Evolutionary conservation across 2,329 filamentous ascomycete genomes (phyloP).

Genomic region (Xylariaceae sp.): DNA sequence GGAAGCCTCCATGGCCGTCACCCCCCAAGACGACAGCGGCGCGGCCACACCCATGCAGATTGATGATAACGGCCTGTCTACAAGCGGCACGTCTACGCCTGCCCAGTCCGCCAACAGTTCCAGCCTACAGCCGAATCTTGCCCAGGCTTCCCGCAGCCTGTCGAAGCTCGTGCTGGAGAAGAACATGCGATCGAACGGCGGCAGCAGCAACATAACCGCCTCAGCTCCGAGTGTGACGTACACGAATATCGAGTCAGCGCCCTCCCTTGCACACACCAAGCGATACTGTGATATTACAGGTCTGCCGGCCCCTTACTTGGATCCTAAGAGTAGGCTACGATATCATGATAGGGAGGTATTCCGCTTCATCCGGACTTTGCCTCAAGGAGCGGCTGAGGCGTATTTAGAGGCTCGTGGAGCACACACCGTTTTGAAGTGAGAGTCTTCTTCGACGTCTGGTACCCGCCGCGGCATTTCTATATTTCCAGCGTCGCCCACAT

Average conservation of each 20-base stretch:
- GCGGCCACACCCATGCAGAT: slow-evolving; percentile 61
- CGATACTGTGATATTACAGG: slow-evolving; percentile 97
- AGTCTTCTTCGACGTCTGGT: neutral
- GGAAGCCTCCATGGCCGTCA: slow-evolving; percentile 84
- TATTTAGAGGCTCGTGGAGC: slow-evolving; percentile 88
- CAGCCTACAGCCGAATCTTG: slow-evolving; percentile 62
- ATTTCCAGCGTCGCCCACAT: neutral
- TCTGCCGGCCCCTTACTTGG: slow-evolving; percentile 82
- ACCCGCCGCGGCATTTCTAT: neutral
- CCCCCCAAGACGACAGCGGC: slow-evolving; percentile 69
- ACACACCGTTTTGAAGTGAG: slow-evolving; percentile 86
- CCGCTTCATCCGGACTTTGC: slow-evolving; percentile 71
- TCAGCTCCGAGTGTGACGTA: slow-evolving; percentile 76
- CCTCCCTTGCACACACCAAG: slow-evolving; percentile 76
- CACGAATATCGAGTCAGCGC: slow-evolving; percentile 93
- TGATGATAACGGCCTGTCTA: slow-evolving; percentile 49
- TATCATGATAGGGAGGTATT: slow-evolving; percentile 96
- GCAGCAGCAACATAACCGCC: slow-evolving; percentile 29
- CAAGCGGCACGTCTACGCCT: slow-evolving; percentile 56
- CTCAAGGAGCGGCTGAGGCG: slow-evolving; percentile 78
- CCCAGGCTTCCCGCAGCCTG: slow-evolving; percentile 82
- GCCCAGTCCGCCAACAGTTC: slow-evolving; percentile 33
- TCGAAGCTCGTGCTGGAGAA: slow-evolving; percentile 87
- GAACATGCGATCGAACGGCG: slow-evolving; percentile 51
- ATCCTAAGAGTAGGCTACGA: slow-evolving; percentile 88